phyloP scores from a whole-genome alignment of 78 protist species.

The Dictyostelium capitatum region DNA sequence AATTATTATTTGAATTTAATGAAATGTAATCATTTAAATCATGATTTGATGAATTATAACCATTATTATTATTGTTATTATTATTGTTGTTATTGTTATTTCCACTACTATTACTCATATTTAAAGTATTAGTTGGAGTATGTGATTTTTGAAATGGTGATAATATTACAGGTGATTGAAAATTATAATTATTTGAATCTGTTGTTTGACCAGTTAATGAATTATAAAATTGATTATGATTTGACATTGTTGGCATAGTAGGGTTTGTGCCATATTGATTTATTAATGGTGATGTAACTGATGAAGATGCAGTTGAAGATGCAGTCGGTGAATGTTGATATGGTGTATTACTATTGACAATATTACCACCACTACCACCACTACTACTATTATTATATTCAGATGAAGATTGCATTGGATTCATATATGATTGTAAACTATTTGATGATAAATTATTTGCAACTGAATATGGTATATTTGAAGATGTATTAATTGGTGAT shows the following conservation, averaged over 20 bases:
- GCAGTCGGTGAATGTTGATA: conserved; percentile 10
- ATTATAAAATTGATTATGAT: background rate
- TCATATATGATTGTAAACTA: conserved; percentile 11
- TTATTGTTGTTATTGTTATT: background rate
- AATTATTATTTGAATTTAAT: conserved; percentile 4
- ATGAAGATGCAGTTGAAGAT: conserved; percentile 12
- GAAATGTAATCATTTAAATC: conserved; percentile 37
- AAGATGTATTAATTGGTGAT: background rate
- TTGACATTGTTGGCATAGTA: background rate
- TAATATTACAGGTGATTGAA: conserved; percentile 37
- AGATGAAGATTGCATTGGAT: background rate
- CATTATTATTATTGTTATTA: background rate
- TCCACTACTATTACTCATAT: no score
- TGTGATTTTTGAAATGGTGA: conserved; percentile 23
- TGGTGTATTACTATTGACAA: background rate
- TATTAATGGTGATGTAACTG: conserved; percentile 26
- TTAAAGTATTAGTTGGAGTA: background rate
- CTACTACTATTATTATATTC: background rate
- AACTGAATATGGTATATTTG: background rate
- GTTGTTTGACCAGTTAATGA: background rate
- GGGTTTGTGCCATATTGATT: conserved; percentile 1
- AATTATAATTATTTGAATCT: background rate
- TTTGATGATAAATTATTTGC: background rate
- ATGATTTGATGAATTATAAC: background rate
- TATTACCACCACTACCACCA: background rate